Evolutionary conservation across 1,139 yeast genomes (phyloP).

Genomic region (Torulaspora pretoriensis): DNA sequence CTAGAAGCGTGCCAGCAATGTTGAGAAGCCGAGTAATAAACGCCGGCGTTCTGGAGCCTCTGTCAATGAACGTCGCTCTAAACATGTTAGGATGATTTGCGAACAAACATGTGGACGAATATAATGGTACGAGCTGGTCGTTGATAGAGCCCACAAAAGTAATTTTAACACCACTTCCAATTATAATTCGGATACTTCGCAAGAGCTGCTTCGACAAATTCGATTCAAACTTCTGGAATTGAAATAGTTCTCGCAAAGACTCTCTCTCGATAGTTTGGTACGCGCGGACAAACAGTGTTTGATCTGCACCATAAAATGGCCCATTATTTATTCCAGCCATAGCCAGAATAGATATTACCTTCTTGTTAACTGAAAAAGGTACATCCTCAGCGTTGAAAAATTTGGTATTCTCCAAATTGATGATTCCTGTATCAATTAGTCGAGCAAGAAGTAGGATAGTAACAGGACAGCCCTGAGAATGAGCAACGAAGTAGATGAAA

Average conservation of each 20-base stretch:
- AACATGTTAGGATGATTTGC: conserved; percentile 84
- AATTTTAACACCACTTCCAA: conserved; percentile 68
- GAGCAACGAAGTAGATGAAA: conserved; percentile 82
- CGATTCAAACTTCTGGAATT: conserved; percentile 73
- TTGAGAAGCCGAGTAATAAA: conserved; percentile 50
- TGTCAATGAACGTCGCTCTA: conserved; percentile 82
- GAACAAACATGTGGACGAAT: conserved; percentile 81
- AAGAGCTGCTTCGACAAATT: conserved; percentile 67
- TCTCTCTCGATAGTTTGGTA: conserved; percentile 87
- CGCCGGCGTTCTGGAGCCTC: conserved; percentile 45
- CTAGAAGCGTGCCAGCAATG: conserved; percentile 50
- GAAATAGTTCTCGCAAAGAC: conserved; percentile 78
- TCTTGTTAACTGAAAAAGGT: conserved; percentile 37
- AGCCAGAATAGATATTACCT: conserved; percentile 68
- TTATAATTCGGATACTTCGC: conserved; percentile 59
- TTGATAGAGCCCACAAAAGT: conserved; percentile 82
- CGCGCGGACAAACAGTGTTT: conserved; percentile 76
- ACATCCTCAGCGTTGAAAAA: conserved; percentile 25
- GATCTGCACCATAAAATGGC: conserved; percentile 87
- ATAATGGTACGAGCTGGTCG: conserved; percentile 89
- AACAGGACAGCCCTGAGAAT: conserved; percentile 95
- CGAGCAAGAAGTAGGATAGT: conserved; percentile 72
- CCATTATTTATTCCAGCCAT: conserved; percentile 97
- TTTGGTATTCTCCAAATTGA: conserved; percentile 35
- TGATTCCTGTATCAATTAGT: conserved; percentile 64